Conservation (phyloP, 2,329 filamentous ascomycete species). For the Botrytis aclada region DNA sequence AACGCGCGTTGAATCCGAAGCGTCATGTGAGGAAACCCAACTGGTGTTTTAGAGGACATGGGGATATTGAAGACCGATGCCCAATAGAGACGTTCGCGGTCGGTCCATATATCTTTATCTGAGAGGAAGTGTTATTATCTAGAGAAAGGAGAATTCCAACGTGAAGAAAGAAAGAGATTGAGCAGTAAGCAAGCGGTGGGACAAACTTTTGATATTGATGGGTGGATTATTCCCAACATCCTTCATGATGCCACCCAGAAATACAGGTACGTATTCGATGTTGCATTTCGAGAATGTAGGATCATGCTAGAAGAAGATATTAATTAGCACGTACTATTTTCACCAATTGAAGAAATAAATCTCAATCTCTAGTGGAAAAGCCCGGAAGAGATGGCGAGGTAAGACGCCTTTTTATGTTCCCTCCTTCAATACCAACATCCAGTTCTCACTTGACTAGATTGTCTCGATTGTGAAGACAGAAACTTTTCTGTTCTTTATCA, state of each 20-base stretch:
- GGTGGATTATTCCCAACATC: slow-evolving; percentile 52
- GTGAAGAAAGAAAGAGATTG: not conserved
- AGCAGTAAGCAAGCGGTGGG: not conserved
- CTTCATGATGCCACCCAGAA: slow-evolving; percentile 59
- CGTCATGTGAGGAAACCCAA: not conserved
- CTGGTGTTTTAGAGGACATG: not conserved
- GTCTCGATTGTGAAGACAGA: not conserved
- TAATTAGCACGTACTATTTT: not conserved
- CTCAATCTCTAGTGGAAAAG: not conserved
- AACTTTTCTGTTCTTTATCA: not conserved
- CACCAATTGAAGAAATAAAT: not conserved
- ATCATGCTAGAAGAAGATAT: slow-evolving; percentile 46
- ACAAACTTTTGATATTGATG: slow-evolving; percentile 53
- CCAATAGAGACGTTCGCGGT: slow-evolving; percentile 52
- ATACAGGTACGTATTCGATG: slow-evolving; percentile 55
- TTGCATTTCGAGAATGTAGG: slow-evolving; percentile 53
- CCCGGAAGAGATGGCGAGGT: not conserved
- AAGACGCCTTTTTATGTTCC: not conserved
- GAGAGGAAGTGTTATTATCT: not conserved
- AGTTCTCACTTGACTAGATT: not conserved
- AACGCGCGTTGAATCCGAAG: not conserved
- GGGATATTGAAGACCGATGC: slow-evolving; percentile 32
- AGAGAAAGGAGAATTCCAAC: not conserved
- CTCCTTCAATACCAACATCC: not conserved
- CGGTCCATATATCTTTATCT: slow-evolving; percentile 60